These are phyloP conservation scores for Rhynchosporium secalis DNA, from an alignment of 2,329 filamentous ascomycete genomes.

Conservation along the genomic window DNA sequence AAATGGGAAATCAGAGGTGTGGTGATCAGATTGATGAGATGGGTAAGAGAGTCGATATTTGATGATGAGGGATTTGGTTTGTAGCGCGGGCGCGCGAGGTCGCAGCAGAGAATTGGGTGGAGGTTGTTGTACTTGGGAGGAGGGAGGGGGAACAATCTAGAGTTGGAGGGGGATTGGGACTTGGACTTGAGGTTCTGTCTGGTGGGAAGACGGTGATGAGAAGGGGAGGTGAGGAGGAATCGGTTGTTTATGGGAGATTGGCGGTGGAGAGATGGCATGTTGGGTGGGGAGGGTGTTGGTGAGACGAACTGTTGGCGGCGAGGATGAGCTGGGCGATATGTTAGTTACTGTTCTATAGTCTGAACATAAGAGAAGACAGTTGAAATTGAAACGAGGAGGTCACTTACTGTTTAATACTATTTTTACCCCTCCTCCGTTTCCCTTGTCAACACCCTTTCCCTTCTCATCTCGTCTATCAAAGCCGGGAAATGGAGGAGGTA, in stretches of 20 bases:
- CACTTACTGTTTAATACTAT: too few species aligned
- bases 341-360: too few species aligned
- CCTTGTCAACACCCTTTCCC: too few species aligned
- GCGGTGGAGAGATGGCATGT: background rate
- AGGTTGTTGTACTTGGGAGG: background rate
- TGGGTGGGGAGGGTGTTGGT: too few species aligned
- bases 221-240: background rate
- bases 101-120: conserved; percentile 6
- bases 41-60: background rate
- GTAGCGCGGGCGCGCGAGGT: background rate
- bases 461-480: too few species aligned
- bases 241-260: background rate
- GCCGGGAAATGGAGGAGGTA: too few species aligned
- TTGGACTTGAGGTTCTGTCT: background rate
- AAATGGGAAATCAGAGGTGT: too few species aligned
- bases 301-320: too few species aligned
- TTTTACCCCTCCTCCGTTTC: too few species aligned
- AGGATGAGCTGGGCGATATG: too few species aligned
- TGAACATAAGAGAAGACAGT: too few species aligned
- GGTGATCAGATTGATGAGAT: background rate
- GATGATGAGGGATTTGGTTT: background rate
- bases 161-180: background rate
- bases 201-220: background rate
- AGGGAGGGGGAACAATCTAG: background rate
- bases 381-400: too few species aligned